These are phyloP conservation scores for Ogataea polymorpha DNA, from an alignment of 805 yeast genomes.

Conservation along the genomic window DNA sequence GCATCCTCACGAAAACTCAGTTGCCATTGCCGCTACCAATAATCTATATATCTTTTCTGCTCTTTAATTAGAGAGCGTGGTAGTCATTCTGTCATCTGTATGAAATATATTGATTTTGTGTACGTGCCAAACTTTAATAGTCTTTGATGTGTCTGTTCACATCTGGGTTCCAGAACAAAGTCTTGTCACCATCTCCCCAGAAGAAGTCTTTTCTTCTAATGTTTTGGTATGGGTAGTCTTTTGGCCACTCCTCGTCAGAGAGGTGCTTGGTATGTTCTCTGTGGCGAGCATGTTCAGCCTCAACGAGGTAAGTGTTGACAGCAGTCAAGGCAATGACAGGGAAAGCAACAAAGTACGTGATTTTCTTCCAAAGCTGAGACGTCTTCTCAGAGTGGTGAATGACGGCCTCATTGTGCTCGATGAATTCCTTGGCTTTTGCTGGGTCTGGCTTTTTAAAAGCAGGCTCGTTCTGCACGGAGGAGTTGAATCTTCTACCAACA, in stretches of 20 bases:
- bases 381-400: slow-evolving; percentile 78
- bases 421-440: slow-evolving; percentile 71
- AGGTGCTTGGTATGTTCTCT: slow-evolving; percentile 71
- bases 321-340: slow-evolving; percentile 80
- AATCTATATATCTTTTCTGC: slow-evolving; percentile 84
- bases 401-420: slow-evolving; percentile 57
- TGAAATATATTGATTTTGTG: slow-evolving; percentile 13
- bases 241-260: slow-evolving; percentile 90
- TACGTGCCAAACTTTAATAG: slow-evolving; percentile 3
- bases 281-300: slow-evolving; percentile 87
- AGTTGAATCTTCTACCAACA: slow-evolving; percentile 34
- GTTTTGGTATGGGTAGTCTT: slow-evolving; percentile 87
- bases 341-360: slow-evolving; percentile 73
- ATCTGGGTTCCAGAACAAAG: slow-evolving; percentile 92
- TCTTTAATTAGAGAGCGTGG: slow-evolving; percentile 35
- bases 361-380: slow-evolving; percentile 78
- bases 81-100: slow-evolving; percentile 7
- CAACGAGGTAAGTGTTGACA: slow-evolving; percentile 76
- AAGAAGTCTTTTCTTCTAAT: slow-evolving; percentile 82
- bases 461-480: slow-evolving; percentile 33
- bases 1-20: slow-evolving; percentile 96
- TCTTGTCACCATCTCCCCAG: slow-evolving; percentile 99
- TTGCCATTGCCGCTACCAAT: slow-evolving; percentile 98
- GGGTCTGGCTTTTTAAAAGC: slow-evolving; percentile 50
- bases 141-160: slow-evolving; percentile 75